Conservation (phyloP, 352 stramenopile species). For the Globisporangium rhizosaccharum region DNA sequence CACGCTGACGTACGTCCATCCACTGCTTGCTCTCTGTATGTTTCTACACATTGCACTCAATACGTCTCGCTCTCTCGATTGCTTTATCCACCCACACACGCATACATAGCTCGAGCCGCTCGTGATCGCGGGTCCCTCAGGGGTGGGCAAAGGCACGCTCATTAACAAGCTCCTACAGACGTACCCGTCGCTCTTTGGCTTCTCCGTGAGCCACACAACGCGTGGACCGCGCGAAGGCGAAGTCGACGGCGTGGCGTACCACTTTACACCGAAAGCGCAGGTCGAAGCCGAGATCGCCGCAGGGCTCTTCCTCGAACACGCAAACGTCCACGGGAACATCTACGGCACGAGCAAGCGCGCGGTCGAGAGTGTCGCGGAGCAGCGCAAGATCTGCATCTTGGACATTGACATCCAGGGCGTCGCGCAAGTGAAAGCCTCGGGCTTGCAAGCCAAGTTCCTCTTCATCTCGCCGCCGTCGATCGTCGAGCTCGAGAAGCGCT, state of each 20-base stretch:
- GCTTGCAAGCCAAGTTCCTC: constrained; percentile 91
- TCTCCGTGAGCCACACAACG: constrained; percentile 98
- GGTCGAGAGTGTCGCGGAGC: constrained; percentile 89
- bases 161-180: constrained; percentile 90
- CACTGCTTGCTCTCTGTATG: neutral
- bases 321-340: constrained; percentile 96
- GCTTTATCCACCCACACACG: neutral
- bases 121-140: constrained; percentile 88
- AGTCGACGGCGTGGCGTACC: constrained; percentile 95
- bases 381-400: constrained; percentile 97
- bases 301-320: constrained; percentile 96
- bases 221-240: constrained; percentile 91
- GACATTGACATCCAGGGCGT: constrained; percentile 99
- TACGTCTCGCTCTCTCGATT: neutral
- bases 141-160: constrained; percentile 95
- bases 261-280: constrained; percentile 92
- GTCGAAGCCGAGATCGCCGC: constrained; percentile 93
- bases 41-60: neutral
- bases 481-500: constrained; percentile 90
- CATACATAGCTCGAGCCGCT: constrained; percentile 59
- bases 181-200: constrained; percentile 89
- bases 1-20: constrained; percentile 26
- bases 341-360: constrained; percentile 95
- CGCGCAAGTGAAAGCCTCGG: constrained; percentile 87
- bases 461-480: constrained; percentile 96